A percentile compares a stretch with the other conserved stretches of the same genome.
These are phyloP conservation scores for Adansonia rubrostipa DNA, from an alignment of 441 rosid species.

Conservation along the genomic window DNA sequence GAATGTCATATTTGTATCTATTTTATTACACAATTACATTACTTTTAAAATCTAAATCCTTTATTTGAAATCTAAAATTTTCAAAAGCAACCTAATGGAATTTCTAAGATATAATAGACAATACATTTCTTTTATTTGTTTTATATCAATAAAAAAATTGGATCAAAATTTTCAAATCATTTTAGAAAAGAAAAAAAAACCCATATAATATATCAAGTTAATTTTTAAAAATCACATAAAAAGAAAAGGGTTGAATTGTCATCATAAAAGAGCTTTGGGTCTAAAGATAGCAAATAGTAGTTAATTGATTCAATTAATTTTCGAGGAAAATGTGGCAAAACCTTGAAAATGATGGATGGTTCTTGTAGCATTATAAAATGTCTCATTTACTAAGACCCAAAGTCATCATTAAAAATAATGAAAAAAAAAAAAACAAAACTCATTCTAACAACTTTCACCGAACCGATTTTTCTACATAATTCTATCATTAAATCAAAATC, in stretches of 20 bases:
- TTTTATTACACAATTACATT: too few species aligned
- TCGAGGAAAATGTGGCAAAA: background rate
- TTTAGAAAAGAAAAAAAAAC: background rate
- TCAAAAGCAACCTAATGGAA: too few species aligned
- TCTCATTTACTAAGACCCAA: background rate
- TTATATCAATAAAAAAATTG: too few species aligned
- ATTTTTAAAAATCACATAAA: too few species aligned
- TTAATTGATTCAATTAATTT: background rate
- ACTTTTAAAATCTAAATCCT: too few species aligned
- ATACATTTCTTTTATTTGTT: too few species aligned
- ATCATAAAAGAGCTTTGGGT: background rate
- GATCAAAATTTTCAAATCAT: background rate
- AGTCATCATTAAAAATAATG: background rate
- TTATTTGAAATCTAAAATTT: too few species aligned
- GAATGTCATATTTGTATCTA: too few species aligned
- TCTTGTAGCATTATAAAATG: background rate
- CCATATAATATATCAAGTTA: background rate
- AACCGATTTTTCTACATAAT: background rate
- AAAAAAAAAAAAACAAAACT: background rate
- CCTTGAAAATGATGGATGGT: slow-evolving; percentile 17
- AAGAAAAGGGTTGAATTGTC: background rate
- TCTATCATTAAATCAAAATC: too few species aligned
- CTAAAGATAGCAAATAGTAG: background rate
- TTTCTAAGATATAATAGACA: too few species aligned
- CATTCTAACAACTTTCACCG: background rate